Evolutionary conservation across 176 grass and related monocot species (phyloP).

Genomic region (Zea luxurians): DNA sequence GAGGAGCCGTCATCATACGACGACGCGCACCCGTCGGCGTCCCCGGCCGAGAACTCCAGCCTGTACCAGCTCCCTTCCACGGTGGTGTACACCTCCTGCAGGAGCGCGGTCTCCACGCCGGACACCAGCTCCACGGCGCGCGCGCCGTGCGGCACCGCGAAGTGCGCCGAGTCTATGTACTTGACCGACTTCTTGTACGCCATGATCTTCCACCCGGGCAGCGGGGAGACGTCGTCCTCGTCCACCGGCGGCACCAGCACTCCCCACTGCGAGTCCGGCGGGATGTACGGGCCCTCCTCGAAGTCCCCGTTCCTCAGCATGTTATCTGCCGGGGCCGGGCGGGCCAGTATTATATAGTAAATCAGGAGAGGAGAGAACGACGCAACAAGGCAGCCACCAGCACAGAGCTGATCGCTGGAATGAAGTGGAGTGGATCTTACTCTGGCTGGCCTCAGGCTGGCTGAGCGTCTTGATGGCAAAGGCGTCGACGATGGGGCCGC

Average conservation of each 20-base stretch:
- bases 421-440: too few relatives aligned
- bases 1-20: neutral
- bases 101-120: conserved; percentile 55
- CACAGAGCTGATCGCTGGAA: too few relatives aligned
- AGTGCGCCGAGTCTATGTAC: conserved; percentile 59
- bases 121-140: conserved; percentile 64
- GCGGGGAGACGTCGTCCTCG: conserved; percentile 53
- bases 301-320: conserved; percentile 59
- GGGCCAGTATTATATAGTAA: too few relatives aligned
- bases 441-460: neutral
- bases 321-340: neutral
- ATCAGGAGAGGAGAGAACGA: too few relatives aligned
- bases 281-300: conserved; percentile 56
- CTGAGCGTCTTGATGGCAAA: conserved; percentile 42
- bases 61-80: conserved; percentile 40
- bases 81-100: conserved; percentile 56
- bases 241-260: conserved; percentile 53
- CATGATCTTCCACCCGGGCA: conserved; percentile 62
- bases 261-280: conserved; percentile 31
- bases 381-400: too few relatives aligned
- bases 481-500: conserved; percentile 53
- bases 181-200: conserved; percentile 56
- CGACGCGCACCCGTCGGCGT: conserved; percentile 53
- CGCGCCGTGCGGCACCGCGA: conserved; percentile 49
- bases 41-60: conserved; percentile 56